These are phyloP conservation scores for Onygenales sp. DNA, from an alignment of 2,329 filamentous ascomycete species.

Conservation along the genomic window DNA sequence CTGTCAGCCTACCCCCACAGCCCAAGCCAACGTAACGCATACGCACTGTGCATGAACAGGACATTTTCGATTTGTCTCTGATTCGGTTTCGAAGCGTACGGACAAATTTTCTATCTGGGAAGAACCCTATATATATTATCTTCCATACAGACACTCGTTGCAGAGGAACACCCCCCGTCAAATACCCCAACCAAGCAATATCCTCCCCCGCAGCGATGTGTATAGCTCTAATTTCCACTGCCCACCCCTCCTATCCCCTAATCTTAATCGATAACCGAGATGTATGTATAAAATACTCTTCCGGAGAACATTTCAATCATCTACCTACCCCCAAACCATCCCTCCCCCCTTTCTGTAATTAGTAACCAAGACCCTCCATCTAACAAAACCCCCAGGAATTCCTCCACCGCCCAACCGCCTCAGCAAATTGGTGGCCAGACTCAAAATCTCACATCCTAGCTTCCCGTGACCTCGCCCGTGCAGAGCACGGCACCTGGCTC, in stretches of 20 bases:
- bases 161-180: neutral
- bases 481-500: constrained; percentile 55
- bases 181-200: neutral
- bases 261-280: constrained; percentile 72
- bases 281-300: constrained; percentile 28
- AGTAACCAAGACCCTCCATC: constrained; percentile 1
- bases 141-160: neutral
- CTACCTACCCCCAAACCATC: neutral
- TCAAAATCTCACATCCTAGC: constrained; percentile 49
- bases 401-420: constrained; percentile 50
- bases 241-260: constrained; percentile 64
- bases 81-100: too few species aligned
- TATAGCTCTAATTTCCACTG: constrained; percentile 65
- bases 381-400: constrained; percentile 43
- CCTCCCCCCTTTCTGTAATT: neutral
- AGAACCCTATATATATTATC: neutral
- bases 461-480: constrained; percentile 51
- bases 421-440: constrained; percentile 50
- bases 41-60: too few species aligned
- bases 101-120: too few species aligned
- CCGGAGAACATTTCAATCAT: neutral
- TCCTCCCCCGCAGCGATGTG: constrained; percentile 48
- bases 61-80: too few species aligned
- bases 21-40: too few species aligned
- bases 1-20: too few species aligned